Conservation (phyloP, 2,329 filamentous ascomycete genomes). For the Xylaria multiplex region DNA sequence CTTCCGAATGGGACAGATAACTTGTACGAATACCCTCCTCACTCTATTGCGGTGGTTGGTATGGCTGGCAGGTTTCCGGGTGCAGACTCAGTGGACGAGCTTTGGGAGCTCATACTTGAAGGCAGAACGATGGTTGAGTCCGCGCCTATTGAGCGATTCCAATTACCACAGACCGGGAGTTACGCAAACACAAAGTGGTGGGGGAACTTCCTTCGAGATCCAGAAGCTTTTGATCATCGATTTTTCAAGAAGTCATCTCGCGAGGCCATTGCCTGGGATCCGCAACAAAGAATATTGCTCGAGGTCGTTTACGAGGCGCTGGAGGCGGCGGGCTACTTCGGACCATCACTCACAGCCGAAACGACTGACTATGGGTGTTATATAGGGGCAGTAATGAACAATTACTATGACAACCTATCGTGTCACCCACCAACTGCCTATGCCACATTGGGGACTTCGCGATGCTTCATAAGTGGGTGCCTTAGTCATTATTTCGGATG, state of each 20-base stretch:
- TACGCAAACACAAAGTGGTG: slow-evolving; percentile 27
- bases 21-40: slow-evolving; percentile 28
- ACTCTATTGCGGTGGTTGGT: slow-evolving; percentile 50
- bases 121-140: slow-evolving; percentile 19
- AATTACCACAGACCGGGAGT: neutral
- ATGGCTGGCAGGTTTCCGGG: slow-evolving; percentile 50
- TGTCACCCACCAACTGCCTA: slow-evolving; percentile 34
- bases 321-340: slow-evolving; percentile 46
- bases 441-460: slow-evolving; percentile 40
- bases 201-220: slow-evolving; percentile 45
- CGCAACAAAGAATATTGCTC: slow-evolving; percentile 48
- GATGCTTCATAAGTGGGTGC: slow-evolving; percentile 45
- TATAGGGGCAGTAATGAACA: slow-evolving; percentile 36
- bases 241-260: slow-evolving; percentile 47
- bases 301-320: slow-evolving; percentile 52
- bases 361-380: slow-evolving; percentile 39
- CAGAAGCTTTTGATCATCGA: slow-evolving; percentile 37
- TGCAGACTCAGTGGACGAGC: slow-evolving; percentile 45
- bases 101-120: slow-evolving; percentile 48
- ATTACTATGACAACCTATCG: slow-evolving; percentile 40
- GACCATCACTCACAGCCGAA: slow-evolving; percentile 43
- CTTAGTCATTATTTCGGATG: slow-evolving; percentile 52
- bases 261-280: slow-evolving; percentile 50
- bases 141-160: slow-evolving; percentile 17
- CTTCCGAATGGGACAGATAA: neutral